Evolutionary conservation across 306 rosid genomes (phyloP), one percentile per base, ranked within the genome.

Genomic region (Medicago arabica): DNA sequence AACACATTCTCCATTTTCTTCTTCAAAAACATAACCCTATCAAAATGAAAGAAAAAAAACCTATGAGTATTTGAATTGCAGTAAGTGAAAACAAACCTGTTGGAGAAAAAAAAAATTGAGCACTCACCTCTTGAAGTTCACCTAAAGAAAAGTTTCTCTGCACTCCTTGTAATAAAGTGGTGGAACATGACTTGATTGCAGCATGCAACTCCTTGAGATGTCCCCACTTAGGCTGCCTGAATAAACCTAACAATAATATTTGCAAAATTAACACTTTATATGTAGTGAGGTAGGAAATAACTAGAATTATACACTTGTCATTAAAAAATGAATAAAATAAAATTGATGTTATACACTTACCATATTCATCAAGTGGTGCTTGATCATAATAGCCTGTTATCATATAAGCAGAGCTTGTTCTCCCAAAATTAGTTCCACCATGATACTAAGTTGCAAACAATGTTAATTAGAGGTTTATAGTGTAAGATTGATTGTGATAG

Each of bases 401-500:
- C 28, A 72, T 62, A 80, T 86, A 89, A 58, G 94, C 47, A 16
- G 92, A 81, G 76, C 76, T 19, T 0, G 94, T 86, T 80, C 97
- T 86, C 8, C 92, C 94, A 62, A 91, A 83, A 74, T 91, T 91
- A 4, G 97, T 91, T 83, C 97, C 97, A 66, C 97, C 97, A 75
- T 91, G 92, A 69, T 91, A 91, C 93, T 91, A 10, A 18, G 14
- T 78, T 78, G 17, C 59, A 76, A 71, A 54, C 10, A 81, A 44
- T 59, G 36, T 51, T 69, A 63, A 51, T 69, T 75, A 69, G 43
- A 60, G 47, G 17, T 3, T 3, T 47, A 54, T 21, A 40, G 9
- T 25, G 4, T 31, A 40, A 53, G 44, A n/a, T 54, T 67, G 25
- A 4, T 17, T 73, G 60, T 73, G 46, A 19, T n/a, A n/a, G n/a